Conservation (phyloP, 2,329 filamentous ascomycete genomes). For the Aspergillus sp. region DNA sequence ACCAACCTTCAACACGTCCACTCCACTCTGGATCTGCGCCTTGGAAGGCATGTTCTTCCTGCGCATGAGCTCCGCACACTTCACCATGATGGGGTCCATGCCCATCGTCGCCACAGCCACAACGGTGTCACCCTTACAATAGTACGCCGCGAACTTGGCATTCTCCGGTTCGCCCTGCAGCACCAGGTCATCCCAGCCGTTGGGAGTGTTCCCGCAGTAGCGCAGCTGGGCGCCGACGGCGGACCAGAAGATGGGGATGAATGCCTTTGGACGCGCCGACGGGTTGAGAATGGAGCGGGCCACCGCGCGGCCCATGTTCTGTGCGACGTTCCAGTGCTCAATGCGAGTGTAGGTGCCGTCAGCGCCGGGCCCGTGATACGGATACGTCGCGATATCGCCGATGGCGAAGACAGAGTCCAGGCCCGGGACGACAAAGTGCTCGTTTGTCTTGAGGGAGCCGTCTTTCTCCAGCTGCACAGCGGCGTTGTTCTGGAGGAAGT, state of each 20-base stretch:
- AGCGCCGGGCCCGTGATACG: constrained; percentile 86
- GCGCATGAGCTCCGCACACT: constrained; percentile 82
- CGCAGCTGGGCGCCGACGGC: constrained; percentile 84
- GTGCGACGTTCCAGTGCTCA: constrained; percentile 98
- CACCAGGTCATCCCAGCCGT: constrained; percentile 83
- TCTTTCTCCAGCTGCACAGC: constrained; percentile 73
- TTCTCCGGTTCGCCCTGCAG: constrained; percentile 74
- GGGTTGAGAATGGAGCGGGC: constrained; percentile 71
- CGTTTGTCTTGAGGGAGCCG: constrained; percentile 80
- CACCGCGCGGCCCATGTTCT: constrained; percentile 81
- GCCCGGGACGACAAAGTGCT: constrained; percentile 73
- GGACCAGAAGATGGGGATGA: constrained; percentile 97
- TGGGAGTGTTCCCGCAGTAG: constrained; percentile 84
- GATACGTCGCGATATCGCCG: constrained; percentile 92
- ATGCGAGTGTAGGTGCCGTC: constrained; percentile 74
- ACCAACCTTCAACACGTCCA: constrained; percentile 41
- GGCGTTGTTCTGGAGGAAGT: constrained; percentile 73
- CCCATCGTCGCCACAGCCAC: constrained; percentile 91
- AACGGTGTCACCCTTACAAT: constrained; percentile 79
- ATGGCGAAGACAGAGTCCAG: constrained; percentile 85
- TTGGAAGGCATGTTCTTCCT: constrained; percentile 79
- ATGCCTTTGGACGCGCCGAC: constrained; percentile 58
- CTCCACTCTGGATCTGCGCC: constrained; percentile 64
- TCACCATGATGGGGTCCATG: constrained; percentile 80
- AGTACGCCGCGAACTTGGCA: constrained; percentile 85